Percentiles rank a stretch among this genome's conserved stretches.
Conservation (phyloP, 208 protist species). For the Endotrypanum monterogeii region DNA sequence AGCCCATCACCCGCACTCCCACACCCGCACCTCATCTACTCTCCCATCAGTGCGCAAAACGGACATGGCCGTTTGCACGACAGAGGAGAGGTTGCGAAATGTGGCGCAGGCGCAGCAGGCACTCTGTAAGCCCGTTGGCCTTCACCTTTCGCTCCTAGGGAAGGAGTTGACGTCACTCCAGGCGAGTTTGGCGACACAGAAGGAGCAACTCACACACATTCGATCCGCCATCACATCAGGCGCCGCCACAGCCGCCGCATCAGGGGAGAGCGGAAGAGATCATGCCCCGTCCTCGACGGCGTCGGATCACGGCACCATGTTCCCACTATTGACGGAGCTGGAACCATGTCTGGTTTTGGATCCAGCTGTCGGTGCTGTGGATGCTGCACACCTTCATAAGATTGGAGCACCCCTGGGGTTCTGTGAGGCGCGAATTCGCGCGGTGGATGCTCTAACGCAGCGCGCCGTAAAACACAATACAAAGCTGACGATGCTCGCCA, state of each 20-base stretch:
- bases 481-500: conserved; percentile 14
- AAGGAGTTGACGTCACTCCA: conserved; percentile 9
- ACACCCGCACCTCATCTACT: neutral
- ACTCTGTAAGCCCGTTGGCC: conserved; percentile 16
- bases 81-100: conserved; percentile 31
- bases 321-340: conserved; percentile 27
- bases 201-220: conserved; percentile 7
- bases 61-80: conserved; percentile 35
- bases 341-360: conserved; percentile 15
- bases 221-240: neutral
- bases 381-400: neutral
- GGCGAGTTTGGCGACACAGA: conserved; percentile 4
- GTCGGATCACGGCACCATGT: neutral
- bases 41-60: conserved; percentile 3
- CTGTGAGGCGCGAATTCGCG: conserved; percentile 12
- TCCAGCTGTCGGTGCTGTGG: conserved; percentile 1
- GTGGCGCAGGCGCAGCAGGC: conserved; percentile 23
- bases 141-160: conserved; percentile 20
- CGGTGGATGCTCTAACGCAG: conserved; percentile 7
- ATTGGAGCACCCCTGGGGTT: conserved; percentile 14
- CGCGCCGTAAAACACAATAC: conserved; percentile 18
- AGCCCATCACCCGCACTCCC: conserved; percentile 12
- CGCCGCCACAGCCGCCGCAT: neutral
- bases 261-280: neutral
- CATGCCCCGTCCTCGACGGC: neutral